Base-by-base conservation (phyloP, 345 rosid species). In the Gossypium turneri region DNA sequence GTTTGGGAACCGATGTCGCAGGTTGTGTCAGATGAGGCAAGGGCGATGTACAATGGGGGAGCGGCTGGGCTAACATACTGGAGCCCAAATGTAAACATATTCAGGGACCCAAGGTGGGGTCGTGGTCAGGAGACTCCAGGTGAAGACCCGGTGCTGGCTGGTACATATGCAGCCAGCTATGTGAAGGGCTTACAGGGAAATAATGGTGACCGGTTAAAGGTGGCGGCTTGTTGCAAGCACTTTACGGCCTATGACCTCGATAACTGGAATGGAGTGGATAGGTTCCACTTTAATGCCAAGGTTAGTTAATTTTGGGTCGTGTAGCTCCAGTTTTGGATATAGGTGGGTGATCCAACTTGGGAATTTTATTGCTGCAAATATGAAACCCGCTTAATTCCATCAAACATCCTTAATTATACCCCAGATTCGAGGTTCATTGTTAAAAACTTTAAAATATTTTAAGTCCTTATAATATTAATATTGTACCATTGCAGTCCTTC, bases 61-160 rank as follows among this genome's bases (percentile, higher is more conserved):
- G 29, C 71, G 80, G 92, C 89, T 7, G 93, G 94, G 82, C 89
- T 94, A 51, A 87, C 95, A 1, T 89, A 81, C 67, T 89, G 94
- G 98, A 90, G 94, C 78, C 97, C 97, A 34, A 89, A 89, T 70
- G 90, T 92, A 3, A 90, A 92, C 77, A 84, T 94, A 41, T 84
- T 92, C 16, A 70, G 97, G 72, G 97, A 94, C 82, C 98, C 97
- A 2, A 84, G 97, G 13, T 94, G 94, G 97, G 98, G 97, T 55
- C 89, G 94, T 7, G 94, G 94, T 9, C 98, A 92, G 80, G 98
- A 92, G 82, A 94, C 97, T 12, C 94, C 93, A 74, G 98, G 97
- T 27, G 97, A 94, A 81, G 98, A 92, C 44, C 98, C 98, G 0
- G 80, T 89, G 7, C 38, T 94, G 3, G 89, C 90, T 53, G 94